Evolutionary conservation across 2,329 filamentous ascomycete genomes (phyloP).

Genomic region (Arthroderma uncinatum): DNA sequence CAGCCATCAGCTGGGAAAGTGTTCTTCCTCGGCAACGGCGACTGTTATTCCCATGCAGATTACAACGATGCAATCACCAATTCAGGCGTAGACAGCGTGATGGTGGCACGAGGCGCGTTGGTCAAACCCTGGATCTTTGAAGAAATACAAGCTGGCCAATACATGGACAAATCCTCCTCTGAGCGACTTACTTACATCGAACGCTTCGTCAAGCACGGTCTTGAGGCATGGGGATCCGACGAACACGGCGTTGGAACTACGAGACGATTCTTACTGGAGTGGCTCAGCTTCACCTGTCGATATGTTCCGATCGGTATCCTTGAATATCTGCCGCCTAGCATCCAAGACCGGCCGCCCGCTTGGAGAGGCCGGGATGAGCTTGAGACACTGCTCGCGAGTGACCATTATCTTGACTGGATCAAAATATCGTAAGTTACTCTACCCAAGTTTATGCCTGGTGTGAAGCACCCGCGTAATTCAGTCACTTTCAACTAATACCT

Average conservation of each 20-base stretch:
- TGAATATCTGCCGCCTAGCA: conserved; percentile 73
- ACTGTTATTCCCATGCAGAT: conserved; percentile 86
- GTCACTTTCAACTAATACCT: conserved; percentile 9
- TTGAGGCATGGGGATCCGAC: conserved; percentile 92
- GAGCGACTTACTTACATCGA: conserved; percentile 80
- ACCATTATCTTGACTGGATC: conserved; percentile 95
- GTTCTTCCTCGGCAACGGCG: conserved; percentile 92
- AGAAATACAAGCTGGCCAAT: conserved; percentile 83
- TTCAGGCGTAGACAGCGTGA: conserved; percentile 78
- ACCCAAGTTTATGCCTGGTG: background rate
- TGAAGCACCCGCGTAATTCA: background rate
- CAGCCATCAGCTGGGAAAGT: conserved; percentile 60
- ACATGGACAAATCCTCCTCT: conserved; percentile 83
- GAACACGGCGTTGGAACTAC: conserved; percentile 88
- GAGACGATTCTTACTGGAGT: conserved; percentile 84
- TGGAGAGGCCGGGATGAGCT: conserved; percentile 78
- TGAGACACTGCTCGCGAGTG: conserved; percentile 83
- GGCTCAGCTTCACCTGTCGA: conserved; percentile 83
- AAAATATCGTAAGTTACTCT: conserved; percentile 69
- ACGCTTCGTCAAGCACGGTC: conserved; percentile 78
- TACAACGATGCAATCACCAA: conserved; percentile 70
- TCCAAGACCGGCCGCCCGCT: conserved; percentile 80
- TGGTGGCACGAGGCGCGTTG: conserved; percentile 90
- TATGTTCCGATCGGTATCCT: conserved; percentile 85
- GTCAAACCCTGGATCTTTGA: conserved; percentile 99